Conservation (phyloP, 2,329 filamentous ascomycete genomes). For the Lecanoromycetidae sp. region DNA sequence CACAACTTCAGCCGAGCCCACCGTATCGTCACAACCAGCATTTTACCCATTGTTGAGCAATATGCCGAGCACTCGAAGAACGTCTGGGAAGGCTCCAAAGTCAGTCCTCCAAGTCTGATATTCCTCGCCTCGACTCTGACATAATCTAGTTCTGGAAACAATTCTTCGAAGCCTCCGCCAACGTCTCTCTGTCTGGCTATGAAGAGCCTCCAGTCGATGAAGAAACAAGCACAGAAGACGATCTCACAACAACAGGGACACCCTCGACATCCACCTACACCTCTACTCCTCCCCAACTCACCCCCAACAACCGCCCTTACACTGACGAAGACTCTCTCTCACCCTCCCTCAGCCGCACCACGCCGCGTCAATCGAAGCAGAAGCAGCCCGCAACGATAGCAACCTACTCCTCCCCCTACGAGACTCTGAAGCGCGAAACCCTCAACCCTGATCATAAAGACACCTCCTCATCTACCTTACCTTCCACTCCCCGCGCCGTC, state of each 20-base stretch:
- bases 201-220: slow-evolving; percentile 59
- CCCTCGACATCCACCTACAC: slow-evolving; percentile 29
- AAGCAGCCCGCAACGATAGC: slow-evolving; percentile 39
- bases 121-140: slow-evolving; percentile 5
- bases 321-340: slow-evolving; percentile 34
- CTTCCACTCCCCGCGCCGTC: slow-evolving; percentile 25
- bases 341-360: slow-evolving; percentile 36
- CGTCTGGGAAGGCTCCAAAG: slow-evolving; percentile 95
- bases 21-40: slow-evolving; percentile 86
- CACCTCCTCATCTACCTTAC: slow-evolving; percentile 24
- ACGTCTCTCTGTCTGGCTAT: slow-evolving; percentile 90
- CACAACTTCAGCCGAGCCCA: slow-evolving; percentile 96
- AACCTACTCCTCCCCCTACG: slow-evolving; percentile 64
- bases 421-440: slow-evolving; percentile 57
- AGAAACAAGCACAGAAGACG: slow-evolving; percentile 44
- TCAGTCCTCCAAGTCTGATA: slow-evolving; percentile 26
- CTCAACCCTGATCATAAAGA: slow-evolving; percentile 33
- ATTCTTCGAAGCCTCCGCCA: slow-evolving; percentile 97
- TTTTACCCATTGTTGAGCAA: slow-evolving; percentile 84
- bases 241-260: slow-evolving; percentile 39
- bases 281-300: slow-evolving; percentile 29
- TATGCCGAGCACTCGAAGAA: slow-evolving; percentile 88
- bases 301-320: slow-evolving; percentile 22
- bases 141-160: slow-evolving; percentile 85
- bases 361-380: slow-evolving; percentile 30